phyloP scores from a whole-genome alignment of 305 asterid genomes.

The Solanum aculeatissimum region DNA sequence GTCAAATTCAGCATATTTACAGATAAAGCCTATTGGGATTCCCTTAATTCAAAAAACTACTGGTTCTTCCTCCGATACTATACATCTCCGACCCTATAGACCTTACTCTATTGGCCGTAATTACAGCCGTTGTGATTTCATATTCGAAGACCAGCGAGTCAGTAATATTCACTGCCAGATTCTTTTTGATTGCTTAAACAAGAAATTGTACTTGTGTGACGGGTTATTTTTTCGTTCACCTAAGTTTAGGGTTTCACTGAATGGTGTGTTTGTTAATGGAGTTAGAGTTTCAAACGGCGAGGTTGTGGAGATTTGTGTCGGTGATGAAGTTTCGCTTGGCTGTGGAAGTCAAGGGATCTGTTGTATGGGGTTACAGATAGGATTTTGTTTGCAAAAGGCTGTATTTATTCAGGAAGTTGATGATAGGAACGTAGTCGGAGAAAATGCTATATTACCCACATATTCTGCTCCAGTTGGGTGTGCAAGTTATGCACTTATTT shows the following conservation, averaged over 20 bases:
- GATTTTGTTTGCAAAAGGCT: conserved; percentile 51
- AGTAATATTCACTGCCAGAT: conserved; percentile 65
- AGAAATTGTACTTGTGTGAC: conserved; percentile 49
- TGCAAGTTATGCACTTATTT: conserved; percentile 14
- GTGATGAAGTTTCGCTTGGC: conserved; percentile 56
- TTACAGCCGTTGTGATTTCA: conserved; percentile 34
- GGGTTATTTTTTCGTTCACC: conserved; percentile 33
- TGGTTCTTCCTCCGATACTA: conserved; percentile 28
- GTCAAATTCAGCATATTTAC: conserved; percentile 28
- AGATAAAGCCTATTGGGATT: conserved; percentile 28
- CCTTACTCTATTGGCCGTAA: conserved; percentile 63
- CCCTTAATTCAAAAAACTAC: conserved; percentile 45
- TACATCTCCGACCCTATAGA: conserved; percentile 45
- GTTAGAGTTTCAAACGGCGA: conserved; percentile 27
- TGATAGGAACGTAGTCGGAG: conserved; percentile 12
- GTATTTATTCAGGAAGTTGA: conserved; percentile 42
- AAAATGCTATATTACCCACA: not conserved
- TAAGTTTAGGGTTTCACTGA: conserved; percentile 42
- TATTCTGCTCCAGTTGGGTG: conserved; percentile 5
- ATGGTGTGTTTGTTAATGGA: conserved; percentile 69
- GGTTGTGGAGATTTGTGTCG: conserved; percentile 42
- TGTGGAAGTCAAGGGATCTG: conserved; percentile 34
- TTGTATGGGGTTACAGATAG: conserved; percentile 23
- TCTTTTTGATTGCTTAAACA: conserved; percentile 39
- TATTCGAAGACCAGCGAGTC: conserved; percentile 39